Conservation (phyloP, 805 yeast species). For the Lachancea dasiensis region DNA sequence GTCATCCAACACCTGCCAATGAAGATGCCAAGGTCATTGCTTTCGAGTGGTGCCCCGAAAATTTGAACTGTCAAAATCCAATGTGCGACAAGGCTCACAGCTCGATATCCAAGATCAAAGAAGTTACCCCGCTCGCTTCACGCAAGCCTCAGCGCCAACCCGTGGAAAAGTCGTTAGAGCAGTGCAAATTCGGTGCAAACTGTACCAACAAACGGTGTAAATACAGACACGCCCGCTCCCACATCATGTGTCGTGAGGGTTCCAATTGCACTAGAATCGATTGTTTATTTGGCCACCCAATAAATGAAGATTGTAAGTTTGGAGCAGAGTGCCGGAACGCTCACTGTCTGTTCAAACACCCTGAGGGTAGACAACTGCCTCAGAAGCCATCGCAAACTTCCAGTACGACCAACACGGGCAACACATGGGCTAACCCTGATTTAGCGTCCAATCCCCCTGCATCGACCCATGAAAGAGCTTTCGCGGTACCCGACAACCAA, state of each 20-base stretch:
- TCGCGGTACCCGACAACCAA: slow-evolving; percentile 73
- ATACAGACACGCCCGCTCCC: slow-evolving; percentile 75
- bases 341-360: slow-evolving; percentile 71
- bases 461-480: slow-evolving; percentile 54
- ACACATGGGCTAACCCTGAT: slow-evolving; percentile 22
- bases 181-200: slow-evolving; percentile 70
- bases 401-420: slow-evolving; percentile 29
- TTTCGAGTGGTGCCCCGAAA: slow-evolving; percentile 71
- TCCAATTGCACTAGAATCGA: slow-evolving; percentile 69
- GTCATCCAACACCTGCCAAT: slow-evolving; percentile 87
- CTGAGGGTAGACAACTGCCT: slow-evolving; percentile 59
- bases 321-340: slow-evolving; percentile 69
- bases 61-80: slow-evolving; percentile 55
- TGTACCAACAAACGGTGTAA: slow-evolving; percentile 79
- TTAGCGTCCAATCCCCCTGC: slow-evolving; percentile 21
- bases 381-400: slow-evolving; percentile 26
- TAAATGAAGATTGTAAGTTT: slow-evolving; percentile 72
- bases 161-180: slow-evolving; percentile 57
- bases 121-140: slow-evolving; percentile 30
- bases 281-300: slow-evolving; percentile 79
- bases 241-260: slow-evolving; percentile 77
- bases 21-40: slow-evolving; percentile 61
- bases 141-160: slow-evolving; percentile 21
- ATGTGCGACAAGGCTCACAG: slow-evolving; percentile 76
- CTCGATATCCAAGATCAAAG: slow-evolving; percentile 52